These are phyloP conservation scores for Iris macrosiphon DNA, from an alignment of 106 monocot genomes.

Conservation along the genomic window DNA sequence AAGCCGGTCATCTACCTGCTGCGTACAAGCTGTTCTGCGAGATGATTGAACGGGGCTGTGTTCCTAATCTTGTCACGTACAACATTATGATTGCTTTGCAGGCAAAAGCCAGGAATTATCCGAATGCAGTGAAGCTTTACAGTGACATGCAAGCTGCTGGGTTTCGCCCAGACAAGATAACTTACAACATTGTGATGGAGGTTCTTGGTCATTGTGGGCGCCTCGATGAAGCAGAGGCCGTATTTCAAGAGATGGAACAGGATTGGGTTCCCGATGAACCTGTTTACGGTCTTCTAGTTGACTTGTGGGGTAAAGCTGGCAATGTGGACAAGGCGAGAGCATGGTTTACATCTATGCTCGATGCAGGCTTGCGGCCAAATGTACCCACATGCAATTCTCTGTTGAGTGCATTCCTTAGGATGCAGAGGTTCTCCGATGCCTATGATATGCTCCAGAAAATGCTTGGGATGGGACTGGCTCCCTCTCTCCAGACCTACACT, in stretches of 20 bases:
- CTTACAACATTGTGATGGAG: conserved; percentile 93
- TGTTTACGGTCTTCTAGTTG: conserved; percentile 84
- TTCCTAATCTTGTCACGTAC: conserved; percentile 92
- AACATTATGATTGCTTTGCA: conserved; percentile 95
- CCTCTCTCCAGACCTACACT: conserved; percentile 91
- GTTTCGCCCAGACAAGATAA: conserved; percentile 87
- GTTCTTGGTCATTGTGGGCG: conserved; percentile 72
- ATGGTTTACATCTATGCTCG: conserved; percentile 84
- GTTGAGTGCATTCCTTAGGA: conserved; percentile 72
- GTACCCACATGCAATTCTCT: conserved; percentile 92
- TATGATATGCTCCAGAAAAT: conserved; percentile 56
- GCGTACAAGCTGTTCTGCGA: conserved; percentile 78
- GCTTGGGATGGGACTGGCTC: conserved; percentile 50
- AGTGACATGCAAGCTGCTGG: conserved; percentile 85
- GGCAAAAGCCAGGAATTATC: conserved; percentile 87
- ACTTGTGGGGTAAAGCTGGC: conserved; percentile 95
- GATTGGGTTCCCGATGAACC: conserved; percentile 89
- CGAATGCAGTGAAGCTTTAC: conserved; percentile 62
- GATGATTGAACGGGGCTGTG: conserved; percentile 79
- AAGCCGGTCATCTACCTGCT: conserved; percentile 72
- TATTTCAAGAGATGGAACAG: conserved; percentile 72
- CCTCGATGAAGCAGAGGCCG: conserved; percentile 68
- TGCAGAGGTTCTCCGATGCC: conserved; percentile 58
- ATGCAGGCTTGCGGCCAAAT: conserved; percentile 71
- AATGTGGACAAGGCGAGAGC: conserved; percentile 63